Evolutionary conservation across 1,284 basidiomycete genomes (phyloP).

Genomic region (Tilletia walkeri): DNA sequence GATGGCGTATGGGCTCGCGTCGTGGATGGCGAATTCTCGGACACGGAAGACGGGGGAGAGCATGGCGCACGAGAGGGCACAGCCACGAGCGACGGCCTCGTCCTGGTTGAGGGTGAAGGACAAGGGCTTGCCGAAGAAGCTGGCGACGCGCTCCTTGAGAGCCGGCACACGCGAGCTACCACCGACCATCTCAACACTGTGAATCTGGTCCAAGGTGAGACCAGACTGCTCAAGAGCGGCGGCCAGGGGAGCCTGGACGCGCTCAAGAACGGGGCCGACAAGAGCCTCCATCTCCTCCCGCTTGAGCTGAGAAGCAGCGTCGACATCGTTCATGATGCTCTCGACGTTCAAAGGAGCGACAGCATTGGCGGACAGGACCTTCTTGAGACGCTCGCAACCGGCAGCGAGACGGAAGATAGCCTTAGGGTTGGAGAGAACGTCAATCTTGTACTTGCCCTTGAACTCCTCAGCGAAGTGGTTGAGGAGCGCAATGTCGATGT

Average conservation of each 20-base stretch:
- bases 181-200: conserved; percentile 53
- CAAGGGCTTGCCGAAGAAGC: conserved; percentile 45
- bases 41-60: conserved; percentile 56
- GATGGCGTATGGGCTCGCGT: conserved; percentile 53
- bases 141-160: conserved; percentile 49
- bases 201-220: conserved; percentile 50
- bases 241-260: conserved; percentile 45
- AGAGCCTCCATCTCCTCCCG: conserved; percentile 54
- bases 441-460: conserved; percentile 56
- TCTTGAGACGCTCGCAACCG: conserved; percentile 55
- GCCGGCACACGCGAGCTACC: conserved; percentile 54
- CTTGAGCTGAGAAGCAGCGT: conserved; percentile 53
- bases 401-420: conserved; percentile 53
- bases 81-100: conserved; percentile 52
- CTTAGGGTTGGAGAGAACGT: conserved; percentile 53
- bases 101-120: conserved; percentile 55
- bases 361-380: conserved; percentile 55
- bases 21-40: conserved; percentile 54
- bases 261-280: conserved; percentile 49
- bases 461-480: conserved; percentile 54
- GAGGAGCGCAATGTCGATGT: conserved; percentile 55
- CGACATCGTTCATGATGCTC: conserved; percentile 55
- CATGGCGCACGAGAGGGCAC: conserved; percentile 54
- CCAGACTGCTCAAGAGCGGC: conserved; percentile 49
- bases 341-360: conserved; percentile 55